phyloP scores from a whole-genome alignment of 2,329 filamentous ascomycete species.

The Ceratocystis lukuohia region DNA sequence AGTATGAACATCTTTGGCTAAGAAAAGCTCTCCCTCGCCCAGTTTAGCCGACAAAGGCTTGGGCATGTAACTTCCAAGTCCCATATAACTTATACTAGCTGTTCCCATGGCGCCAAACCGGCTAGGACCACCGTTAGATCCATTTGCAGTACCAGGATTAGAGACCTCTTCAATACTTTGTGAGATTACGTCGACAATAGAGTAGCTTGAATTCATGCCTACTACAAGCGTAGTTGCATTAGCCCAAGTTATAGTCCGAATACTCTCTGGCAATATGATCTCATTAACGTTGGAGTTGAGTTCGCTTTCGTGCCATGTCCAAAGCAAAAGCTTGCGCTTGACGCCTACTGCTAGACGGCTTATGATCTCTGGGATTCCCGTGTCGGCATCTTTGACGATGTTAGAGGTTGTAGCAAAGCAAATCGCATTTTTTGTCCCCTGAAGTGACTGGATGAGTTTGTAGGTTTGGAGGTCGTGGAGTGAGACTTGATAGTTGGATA shows the following conservation, averaged over 20 bases:
- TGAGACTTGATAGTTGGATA: constrained; percentile 80
- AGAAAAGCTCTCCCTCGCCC: constrained; percentile 66
- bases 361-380: constrained; percentile 83
- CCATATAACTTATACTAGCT: constrained; percentile 92
- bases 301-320: constrained; percentile 96
- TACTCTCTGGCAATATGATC: constrained; percentile 65
- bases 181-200: constrained; percentile 72
- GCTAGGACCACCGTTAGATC: constrained; percentile 48
- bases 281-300: constrained; percentile 60
- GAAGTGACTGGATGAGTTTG: constrained; percentile 62
- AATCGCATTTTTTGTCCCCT: constrained; percentile 74
- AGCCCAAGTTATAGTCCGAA: constrained; percentile 85
- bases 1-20: constrained; percentile 97
- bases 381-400: constrained; percentile 77
- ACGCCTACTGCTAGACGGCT: constrained; percentile 83
- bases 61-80: constrained; percentile 79
- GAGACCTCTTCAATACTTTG: constrained; percentile 63
- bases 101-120: constrained; percentile 73
- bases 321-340: constrained; percentile 76
- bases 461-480: constrained; percentile 83
- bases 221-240: constrained; percentile 75
- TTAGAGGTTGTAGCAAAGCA: constrained; percentile 91
- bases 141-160: constrained; percentile 59
- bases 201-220: constrained; percentile 83
- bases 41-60: constrained; percentile 78